Base-by-base conservation (phyloP, 495 filamentous ascomycete genomes). In the Lichenothelia convexa region DNA sequence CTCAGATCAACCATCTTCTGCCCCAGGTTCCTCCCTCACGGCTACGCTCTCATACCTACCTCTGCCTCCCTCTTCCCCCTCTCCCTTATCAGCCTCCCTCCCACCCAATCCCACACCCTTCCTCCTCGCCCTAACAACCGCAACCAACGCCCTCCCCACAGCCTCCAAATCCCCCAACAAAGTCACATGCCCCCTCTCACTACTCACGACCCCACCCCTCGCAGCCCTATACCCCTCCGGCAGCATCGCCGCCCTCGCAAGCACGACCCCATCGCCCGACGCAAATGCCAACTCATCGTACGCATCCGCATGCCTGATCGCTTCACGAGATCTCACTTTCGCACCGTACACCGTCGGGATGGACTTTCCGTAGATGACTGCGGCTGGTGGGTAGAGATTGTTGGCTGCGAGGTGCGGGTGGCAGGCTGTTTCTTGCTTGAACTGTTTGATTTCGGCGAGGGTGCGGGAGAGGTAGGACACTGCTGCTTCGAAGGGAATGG, bases 281-380 rank as follows among this genome's bases (percentile, higher is more conserved):
- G 75, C 78, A 55, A 94, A 94, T 0, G 80, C 70, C 2, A 93
- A 61, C 40, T 92, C 75, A 42, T 93, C 87, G 49, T 92, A 95
- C 2, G 76, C 75, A 56, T 91, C 82, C 1, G 69, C 56, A 24
- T 71, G 68, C 36, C 73, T 71, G 43, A 94, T 93, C 0, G 61
- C 62, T 22, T 81, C 76, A 4, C 63, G 49, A 2, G 71, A 70
- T 4, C 64, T 47, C 7, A 95, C 82, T 9, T 71, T 68, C 1
- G 80, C 83, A 0, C 73, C 83, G 53, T 70, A 79, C 1, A 92
- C 79, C 0, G 87, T 95, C 0, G 87, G 86, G 2, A 78, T 73
- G 17, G 72, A 72, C 52, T 91, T 93, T 23, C 77, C 79, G 64
- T 91, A 95, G 6, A 95, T 65, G n/a, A 94, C 67, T 0, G 82